Base-by-base conservation (phyloP, 2,329 filamentous ascomycete genomes). In the Talaromyces verruculosus region DNA sequence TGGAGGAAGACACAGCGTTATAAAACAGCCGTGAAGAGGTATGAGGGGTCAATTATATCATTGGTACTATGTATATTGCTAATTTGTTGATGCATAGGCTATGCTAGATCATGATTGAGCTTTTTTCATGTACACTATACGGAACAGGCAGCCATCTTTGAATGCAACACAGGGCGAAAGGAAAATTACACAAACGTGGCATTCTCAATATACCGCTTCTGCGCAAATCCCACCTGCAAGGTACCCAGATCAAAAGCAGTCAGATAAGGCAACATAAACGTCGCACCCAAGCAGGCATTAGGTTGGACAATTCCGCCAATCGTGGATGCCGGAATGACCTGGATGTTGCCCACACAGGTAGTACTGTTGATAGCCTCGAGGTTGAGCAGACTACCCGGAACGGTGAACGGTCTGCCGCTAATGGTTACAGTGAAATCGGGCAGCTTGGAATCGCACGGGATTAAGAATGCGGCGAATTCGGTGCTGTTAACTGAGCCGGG, bases 351-450 rank as follows among this genome's bases (percentile, higher is more conserved):
- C 25, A 64, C 30, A 41, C 62, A 64, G 51, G 62, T 64, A 35
- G 51, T 57, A n/a, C 41, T 41, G 19, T 43, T 58, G 25, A 64
- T 41, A 8, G 22, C 37, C 13, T 41, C 51, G 2, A 64, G 37
- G 19, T 37, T 64, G 22, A 64, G 53, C 51, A 64, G 51, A 49
- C 51, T 64, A 11, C 62, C 51, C 8, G 62, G 51, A 15, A 87
- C 76, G 37, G 79, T 80, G 76, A 87, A 86, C 72, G 82, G 76
- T 19, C 43, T 64, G 67, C 80, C 80, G 53, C 79, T 81, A 64
- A 88, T 84, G 58, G 76, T 77, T 69, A 86, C 76, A 28, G 79
- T 80, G 76, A 87, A 86, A 72, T 82, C 77, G 0, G 88, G 88
- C 37, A 84, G 73, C 2, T 79, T 74, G 2, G 81, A 69, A 66